These are phyloP conservation scores for Citrus reticulata DNA, from an alignment of 345 rosid genomes.

Conservation along the genomic window DNA sequence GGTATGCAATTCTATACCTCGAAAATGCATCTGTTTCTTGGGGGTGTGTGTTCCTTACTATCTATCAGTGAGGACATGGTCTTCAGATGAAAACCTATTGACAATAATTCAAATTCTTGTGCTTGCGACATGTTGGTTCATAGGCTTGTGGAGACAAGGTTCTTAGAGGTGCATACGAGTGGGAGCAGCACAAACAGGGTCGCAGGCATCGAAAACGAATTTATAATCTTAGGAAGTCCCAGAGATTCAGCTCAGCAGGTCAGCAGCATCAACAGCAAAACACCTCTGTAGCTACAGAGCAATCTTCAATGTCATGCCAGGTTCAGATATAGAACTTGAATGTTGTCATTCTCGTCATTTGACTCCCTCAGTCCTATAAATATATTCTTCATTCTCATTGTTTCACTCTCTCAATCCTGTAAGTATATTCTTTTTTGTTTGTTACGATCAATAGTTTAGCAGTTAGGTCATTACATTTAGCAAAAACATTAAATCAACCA, in stretches of 20 bases:
- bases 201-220: conserved; percentile 77
- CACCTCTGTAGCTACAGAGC: not conserved
- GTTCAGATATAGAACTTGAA: not conserved
- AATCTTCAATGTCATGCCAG: not conserved
- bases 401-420: not conserved
- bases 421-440: not conserved
- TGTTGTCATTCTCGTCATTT: not conserved
- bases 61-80: not conserved
- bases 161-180: conserved; percentile 87
- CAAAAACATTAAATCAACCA: not conserved
- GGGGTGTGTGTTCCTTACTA: not conserved
- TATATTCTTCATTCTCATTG: not conserved
- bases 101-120: not conserved
- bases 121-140: not conserved
- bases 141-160: conserved; percentile 88
- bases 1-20: conserved; percentile 35
- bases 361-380: not conserved
- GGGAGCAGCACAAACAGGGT: conserved; percentile 89
- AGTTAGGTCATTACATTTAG: not conserved
- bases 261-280: conserved; percentile 5
- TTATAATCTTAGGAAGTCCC: conserved; percentile 41
- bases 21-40: not conserved
- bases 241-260: conserved; percentile 5
- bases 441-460: not conserved
- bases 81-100: not conserved